A percentile compares a stretch with the other conserved stretches of the same genome.
These are phyloP conservation scores for Lachnellula willkommii DNA, from an alignment of 2,329 filamentous ascomycete genomes.

Conservation along the genomic window DNA sequence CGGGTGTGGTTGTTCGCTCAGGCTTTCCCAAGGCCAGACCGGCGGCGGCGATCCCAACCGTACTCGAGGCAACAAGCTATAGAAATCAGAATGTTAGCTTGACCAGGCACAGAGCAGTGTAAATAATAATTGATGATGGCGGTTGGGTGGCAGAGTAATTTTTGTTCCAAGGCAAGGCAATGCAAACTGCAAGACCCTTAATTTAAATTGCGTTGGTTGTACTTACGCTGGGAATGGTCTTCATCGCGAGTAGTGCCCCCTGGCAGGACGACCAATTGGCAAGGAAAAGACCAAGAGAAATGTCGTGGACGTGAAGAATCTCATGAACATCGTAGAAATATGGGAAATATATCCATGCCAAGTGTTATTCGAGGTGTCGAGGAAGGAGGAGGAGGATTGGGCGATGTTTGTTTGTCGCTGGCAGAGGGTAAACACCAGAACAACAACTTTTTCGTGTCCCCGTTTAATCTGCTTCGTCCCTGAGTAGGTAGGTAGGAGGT, in stretches of 20 bases:
- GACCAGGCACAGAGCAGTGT: not conserved
- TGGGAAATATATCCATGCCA: conserved; percentile 24
- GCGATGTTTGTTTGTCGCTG: not conserved
- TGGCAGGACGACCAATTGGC: conserved; percentile 16
- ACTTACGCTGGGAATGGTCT: conserved; percentile 32
- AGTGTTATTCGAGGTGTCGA: conserved; percentile 7
- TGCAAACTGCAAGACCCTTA: not conserved
- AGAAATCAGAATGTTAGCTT: conserved; percentile 6
- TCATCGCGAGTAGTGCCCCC: conserved; percentile 24
- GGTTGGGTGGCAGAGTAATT: not conserved
- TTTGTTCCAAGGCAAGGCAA: not conserved
- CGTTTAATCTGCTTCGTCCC: not conserved
- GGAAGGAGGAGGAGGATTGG: conserved; percentile 1
- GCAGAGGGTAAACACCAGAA: conserved; percentile 6
- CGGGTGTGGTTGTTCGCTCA: conserved; percentile 22
- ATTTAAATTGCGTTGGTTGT: conserved; percentile 4
- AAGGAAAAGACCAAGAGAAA: conserved; percentile 21
- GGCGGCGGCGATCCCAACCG: conserved; percentile 31
- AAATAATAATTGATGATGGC: not conserved
- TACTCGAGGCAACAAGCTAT: conserved; percentile 34
- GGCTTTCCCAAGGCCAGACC: conserved; percentile 31
- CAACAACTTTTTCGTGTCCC: not conserved
- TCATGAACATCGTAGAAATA: conserved; percentile 26
- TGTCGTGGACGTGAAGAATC: conserved; percentile 17
- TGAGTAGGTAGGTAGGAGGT: not conserved